phyloP scores from a whole-genome alignment of 495 filamentous ascomycete species.

The Haplographium delicatum region DNA sequence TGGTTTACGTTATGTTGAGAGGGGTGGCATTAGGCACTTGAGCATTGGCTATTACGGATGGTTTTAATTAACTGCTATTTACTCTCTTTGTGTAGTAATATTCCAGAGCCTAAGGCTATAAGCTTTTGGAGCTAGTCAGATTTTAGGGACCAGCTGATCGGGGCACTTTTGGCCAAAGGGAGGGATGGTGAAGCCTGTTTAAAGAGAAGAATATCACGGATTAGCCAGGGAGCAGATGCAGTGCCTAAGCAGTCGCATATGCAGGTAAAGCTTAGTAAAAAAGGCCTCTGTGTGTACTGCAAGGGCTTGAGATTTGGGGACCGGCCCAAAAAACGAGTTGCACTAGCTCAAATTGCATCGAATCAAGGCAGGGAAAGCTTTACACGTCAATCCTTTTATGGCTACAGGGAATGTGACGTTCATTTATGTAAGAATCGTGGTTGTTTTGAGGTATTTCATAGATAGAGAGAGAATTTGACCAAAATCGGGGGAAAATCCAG shows the following conservation, averaged over 20 bases:
- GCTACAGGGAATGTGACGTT: no score
- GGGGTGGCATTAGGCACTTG: neutral
- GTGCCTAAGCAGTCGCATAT: neutral
- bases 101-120: neutral
- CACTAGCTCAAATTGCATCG: neutral
- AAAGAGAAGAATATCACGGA: conserved; percentile 3
- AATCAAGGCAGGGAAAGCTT: neutral
- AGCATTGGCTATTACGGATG: neutral
- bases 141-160: neutral
- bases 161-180: neutral
- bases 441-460: neutral
- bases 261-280: no score
- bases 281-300: neutral
- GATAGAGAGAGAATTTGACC: neutral
- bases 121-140: neutral
- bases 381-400: neutral
- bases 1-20: neutral
- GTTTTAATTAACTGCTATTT: neutral
- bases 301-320: neutral
- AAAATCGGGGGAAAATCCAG: neutral
- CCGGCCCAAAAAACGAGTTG: neutral
- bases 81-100: neutral
- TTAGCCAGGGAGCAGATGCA: conserved; percentile 2
- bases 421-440: neutral
- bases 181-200: neutral